phyloP scores from a whole-genome alignment of 768 basidiomycete species.

The Trametes meyenii region DNA sequence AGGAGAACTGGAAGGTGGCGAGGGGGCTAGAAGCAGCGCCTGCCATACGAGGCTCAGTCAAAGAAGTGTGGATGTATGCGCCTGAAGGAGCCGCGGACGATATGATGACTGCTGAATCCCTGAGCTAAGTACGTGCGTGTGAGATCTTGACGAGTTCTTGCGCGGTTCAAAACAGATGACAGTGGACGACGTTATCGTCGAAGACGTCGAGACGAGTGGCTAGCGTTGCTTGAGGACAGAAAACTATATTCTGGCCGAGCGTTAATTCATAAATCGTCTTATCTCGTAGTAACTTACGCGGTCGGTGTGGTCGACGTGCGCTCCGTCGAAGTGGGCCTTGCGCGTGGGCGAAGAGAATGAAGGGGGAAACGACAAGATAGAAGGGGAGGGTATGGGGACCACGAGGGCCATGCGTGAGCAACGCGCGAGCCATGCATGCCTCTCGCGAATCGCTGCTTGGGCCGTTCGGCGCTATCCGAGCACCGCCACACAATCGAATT shows the following conservation, averaged over 20 bases:
- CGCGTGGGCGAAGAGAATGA: too few species aligned
- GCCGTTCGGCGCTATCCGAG: too few species aligned
- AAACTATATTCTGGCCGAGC: neutral
- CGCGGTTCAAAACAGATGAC: too few species aligned
- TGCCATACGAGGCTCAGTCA: conserved; percentile 9
- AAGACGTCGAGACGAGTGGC: neutral
- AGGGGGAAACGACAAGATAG: neutral
- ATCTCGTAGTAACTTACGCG: neutral
- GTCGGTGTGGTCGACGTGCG: neutral
- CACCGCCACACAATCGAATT: too few species aligned
- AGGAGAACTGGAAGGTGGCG: conserved; percentile 49
- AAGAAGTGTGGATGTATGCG: neutral
- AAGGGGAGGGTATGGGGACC: too few species aligned
- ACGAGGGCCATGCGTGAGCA: too few species aligned
- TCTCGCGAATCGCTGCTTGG: too few species aligned
- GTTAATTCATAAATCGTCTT: neutral
- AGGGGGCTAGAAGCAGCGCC: conserved; percentile 29
- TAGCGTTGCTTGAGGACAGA: too few species aligned
- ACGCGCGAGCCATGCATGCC: too few species aligned
- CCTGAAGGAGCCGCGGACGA: neutral
- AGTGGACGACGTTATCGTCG: too few species aligned
- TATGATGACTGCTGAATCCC: too few species aligned
- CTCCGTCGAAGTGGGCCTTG: neutral
- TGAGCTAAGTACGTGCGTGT: neutral
- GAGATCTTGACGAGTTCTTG: neutral